Conservation (phyloP, 441 rosid species). For the Melastoma candidum region DNA sequence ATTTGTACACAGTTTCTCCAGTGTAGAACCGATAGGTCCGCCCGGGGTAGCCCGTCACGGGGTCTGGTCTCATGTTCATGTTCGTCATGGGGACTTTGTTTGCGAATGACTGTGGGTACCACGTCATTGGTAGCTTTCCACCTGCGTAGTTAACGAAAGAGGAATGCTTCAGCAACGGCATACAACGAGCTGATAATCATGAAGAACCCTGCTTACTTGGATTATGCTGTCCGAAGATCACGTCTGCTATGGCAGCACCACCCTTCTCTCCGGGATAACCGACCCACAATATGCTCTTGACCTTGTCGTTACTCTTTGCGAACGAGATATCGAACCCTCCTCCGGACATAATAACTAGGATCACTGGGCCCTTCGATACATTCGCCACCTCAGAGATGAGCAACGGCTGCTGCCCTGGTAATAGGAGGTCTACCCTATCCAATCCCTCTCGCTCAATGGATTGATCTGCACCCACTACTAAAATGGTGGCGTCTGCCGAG, state of each 20-base stretch:
- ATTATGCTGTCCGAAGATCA: constrained; percentile 55
- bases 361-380: constrained; percentile 66
- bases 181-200: neutral
- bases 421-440: constrained; percentile 44
- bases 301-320: constrained; percentile 45
- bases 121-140: constrained; percentile 87
- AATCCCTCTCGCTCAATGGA: constrained; percentile 50
- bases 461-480: constrained; percentile 68
- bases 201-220: constrained; percentile 43
- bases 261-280: constrained; percentile 93
- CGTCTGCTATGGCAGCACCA: constrained; percentile 79
- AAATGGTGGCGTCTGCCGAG: constrained; percentile 56
- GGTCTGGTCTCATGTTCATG: constrained; percentile 93
- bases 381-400: constrained; percentile 57
- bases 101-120: constrained; percentile 80
- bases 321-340: constrained; percentile 72
- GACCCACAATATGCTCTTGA: constrained; percentile 73
- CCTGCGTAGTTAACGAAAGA: constrained; percentile 23
- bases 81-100: constrained; percentile 85
- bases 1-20: constrained; percentile 66
- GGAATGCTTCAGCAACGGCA: neutral
- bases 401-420: constrained; percentile 66
- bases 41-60: constrained; percentile 73
- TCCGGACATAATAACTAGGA: constrained; percentile 81
- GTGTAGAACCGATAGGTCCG: constrained; percentile 79